Base-by-base conservation (phyloP, 2,329 filamentous ascomycete genomes). In the Fusarium sp. region DNA sequence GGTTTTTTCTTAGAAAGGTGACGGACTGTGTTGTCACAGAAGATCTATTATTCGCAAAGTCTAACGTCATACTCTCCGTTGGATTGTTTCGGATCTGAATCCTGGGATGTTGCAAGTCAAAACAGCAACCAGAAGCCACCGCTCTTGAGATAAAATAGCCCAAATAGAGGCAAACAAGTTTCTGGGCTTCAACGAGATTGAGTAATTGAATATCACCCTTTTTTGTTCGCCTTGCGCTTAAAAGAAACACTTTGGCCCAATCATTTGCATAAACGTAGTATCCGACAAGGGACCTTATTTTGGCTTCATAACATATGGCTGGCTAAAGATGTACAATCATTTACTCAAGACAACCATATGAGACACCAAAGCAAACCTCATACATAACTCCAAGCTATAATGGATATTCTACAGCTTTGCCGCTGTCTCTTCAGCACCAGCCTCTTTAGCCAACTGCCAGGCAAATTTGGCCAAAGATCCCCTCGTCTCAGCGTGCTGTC, bases 391-490 rank as follows among this genome's bases (percentile, higher is more conserved):
- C 41, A 43, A n/a, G 27, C 12, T 50, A 50, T 32, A 18, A 45
- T n/a, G 40, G 53, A 42, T 20, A 48, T 34, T 40, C 48, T 66
- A 80, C 72, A 80, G 50, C 71, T 73, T 78, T 27, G 75, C 47
- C 13, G 57, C 72, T 32, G 49, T 68, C 46, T 60, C 68, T 57
- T 65, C 73, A 40, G 72, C 73, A 46, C 75, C 74, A 55, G 80
- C 80, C 66, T 77, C 80, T 78, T 84, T 84, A 61, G 94, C 90
- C 73, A 93, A 81, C 61, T 86, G 84, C 93, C 94, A 98, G 8
- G 93, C 93, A 74, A 92, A 85, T 79, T 93, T 86, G 1, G 91
- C 94, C 83, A 95, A 88, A 23, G 92, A 90, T 47, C 83, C 85
- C 81, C 92, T 90, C 78, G 88, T 87, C 58, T 82, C 83, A 0